Evolutionary conservation across 805 yeast genomes (phyloP), one percentile per base, ranked within the genome.

Genomic region (Alloascoidea hylecoeti): DNA sequence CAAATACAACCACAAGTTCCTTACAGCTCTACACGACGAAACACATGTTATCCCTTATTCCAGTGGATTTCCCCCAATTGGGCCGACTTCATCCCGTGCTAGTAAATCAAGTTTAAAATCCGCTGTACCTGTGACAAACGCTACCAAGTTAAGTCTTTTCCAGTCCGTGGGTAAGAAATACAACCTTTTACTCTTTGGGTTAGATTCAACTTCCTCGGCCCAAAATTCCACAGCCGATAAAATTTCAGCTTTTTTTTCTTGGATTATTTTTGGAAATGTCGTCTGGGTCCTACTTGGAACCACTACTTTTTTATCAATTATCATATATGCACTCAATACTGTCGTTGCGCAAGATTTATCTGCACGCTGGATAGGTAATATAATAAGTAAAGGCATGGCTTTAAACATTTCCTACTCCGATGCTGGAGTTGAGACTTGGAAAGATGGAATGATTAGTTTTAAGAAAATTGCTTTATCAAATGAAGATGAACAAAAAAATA

Each of bases 261-360:
- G 30, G 30, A 23, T 23, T 9, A 23, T 23, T 9, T 23, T 23
- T n/a, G 30, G 30, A 23, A 23, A 23, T n/a, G 13, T 23, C n/a
- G 30, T 23, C n/a, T 23, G 30, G 30, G n/a, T 23, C 30, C n/a
- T 23, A 23, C 13, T 23, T 9, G 30, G 30, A 23, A 23, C 30
- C 13, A 23, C 30, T 9, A 23, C 30, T 9, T 23, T 23, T 23
- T 23, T 23, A 9, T 23, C 30, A 23, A 23, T 23, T 9, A 23
- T 23, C 30, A 23, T 23, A 9, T 23, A 9, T 23, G 30, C 30
- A 9, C 30, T 23, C 13, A 23, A 23, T 23, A 23, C 30, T 9
- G 30, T 23, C 9, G 9, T 23, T 23, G 30, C 30, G 13, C 30
- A 23, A 23, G 30, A 23, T 9, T 9, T 23, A 9, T 9, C 30